phyloP scores from a whole-genome alignment of 129 eudicot genomes.

The Flaveria bidentis region DNA sequence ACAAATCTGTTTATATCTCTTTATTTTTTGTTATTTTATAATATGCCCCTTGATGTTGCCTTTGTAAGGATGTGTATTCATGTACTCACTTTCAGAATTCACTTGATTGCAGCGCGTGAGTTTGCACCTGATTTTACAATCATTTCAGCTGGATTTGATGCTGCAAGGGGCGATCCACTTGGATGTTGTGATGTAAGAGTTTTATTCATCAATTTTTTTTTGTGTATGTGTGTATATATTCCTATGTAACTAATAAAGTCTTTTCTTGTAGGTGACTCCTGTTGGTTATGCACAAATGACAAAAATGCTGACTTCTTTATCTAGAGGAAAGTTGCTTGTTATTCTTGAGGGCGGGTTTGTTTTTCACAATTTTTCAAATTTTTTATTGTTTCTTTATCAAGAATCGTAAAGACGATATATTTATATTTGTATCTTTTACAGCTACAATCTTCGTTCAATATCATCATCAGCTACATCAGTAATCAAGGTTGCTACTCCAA shows the following conservation, averaged over 20 bases:
- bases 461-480: constrained; percentile 97
- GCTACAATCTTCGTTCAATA: constrained; percentile 96
- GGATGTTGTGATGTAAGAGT: constrained; percentile 92
- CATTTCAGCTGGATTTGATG: constrained; percentile 99
- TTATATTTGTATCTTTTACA: constrained; percentile 39
- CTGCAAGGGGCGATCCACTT: constrained; percentile 98
- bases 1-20: constrained; percentile 15
- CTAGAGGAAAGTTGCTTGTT: constrained; percentile 87
- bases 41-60: not conserved
- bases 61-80: constrained; percentile 7
- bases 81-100: constrained; percentile 17
- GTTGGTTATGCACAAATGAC: constrained; percentile 97
- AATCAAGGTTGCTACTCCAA: constrained; percentile 60
- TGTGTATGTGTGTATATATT: not conserved
- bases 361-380: constrained; percentile 17
- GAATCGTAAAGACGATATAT: not conserved
- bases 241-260: constrained; percentile 3
- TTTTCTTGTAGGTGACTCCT: constrained; percentile 72
- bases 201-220: not conserved
- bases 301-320: constrained; percentile 63
- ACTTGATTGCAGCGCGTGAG: constrained; percentile 62
- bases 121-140: constrained; percentile 89
- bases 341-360: constrained; percentile 99
- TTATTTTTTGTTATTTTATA: not conserved
- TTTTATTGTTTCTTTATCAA: not conserved